Evolutionary conservation across 2,329 filamentous ascomycete genomes (phyloP).

Genomic region (Esteya vermicola): DNA sequence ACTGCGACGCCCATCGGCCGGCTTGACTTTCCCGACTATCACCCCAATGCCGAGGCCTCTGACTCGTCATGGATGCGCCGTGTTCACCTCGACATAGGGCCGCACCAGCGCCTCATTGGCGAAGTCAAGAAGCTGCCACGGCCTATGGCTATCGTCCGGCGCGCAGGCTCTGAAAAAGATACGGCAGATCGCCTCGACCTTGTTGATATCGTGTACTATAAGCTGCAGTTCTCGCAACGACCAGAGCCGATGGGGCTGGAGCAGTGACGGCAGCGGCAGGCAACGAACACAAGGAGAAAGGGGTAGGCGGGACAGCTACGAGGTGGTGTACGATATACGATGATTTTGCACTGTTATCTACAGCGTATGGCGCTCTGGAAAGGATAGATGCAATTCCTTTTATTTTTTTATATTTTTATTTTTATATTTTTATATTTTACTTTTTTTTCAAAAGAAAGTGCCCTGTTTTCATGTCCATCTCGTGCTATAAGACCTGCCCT

Average conservation of each 20-base stretch:
- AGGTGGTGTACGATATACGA: not conserved
- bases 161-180: conserved; percentile 16
- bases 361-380: too few species aligned
- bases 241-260: conserved; percentile 63
- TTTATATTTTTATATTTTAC: too few species aligned
- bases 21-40: conserved; percentile 41
- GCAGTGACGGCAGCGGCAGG: too few species aligned
- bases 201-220: conserved; percentile 75
- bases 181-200: conserved; percentile 53
- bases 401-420: not conserved
- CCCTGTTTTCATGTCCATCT: not conserved
- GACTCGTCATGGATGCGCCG: conserved; percentile 73
- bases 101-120: conserved; percentile 76
- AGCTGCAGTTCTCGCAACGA: conserved; percentile 68
- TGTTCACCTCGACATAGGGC: conserved; percentile 76
- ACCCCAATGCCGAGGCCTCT: conserved; percentile 22
- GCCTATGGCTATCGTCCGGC: conserved; percentile 65
- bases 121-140: conserved; percentile 77
- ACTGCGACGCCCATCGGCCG: conserved; percentile 25
- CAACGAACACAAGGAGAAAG: too few species aligned
- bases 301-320: too few species aligned
- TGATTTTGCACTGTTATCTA: too few species aligned
- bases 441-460: too few species aligned
- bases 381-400: not conserved
- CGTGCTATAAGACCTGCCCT: not conserved